These are phyloP conservation scores for Rosa rugosa DNA, from an alignment of 306 rosid genomes.

Conservation along the genomic window DNA sequence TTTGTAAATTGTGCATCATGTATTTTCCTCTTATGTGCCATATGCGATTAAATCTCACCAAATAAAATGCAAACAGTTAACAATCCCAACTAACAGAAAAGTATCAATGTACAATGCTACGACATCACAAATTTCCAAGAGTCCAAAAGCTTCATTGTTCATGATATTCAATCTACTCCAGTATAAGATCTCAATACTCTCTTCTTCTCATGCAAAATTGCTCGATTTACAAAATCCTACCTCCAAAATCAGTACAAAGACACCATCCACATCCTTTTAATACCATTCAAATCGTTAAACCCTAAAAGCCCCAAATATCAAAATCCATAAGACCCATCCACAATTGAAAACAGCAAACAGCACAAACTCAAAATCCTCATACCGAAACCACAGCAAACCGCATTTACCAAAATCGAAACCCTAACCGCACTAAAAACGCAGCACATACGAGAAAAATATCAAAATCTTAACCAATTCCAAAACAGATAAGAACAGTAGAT, in stretches of 20 bases:
- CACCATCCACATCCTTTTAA: neutral
- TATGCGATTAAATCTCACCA: neutral
- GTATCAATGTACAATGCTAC: neutral
- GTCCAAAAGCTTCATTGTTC: neutral
- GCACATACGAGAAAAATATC: neutral
- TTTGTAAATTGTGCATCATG: neutral
- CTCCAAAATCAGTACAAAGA: neutral
- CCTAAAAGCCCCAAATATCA: neutral
- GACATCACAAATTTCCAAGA: neutral
- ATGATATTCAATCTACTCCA: neutral
- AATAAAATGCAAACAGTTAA: neutral
- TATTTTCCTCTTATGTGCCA: neutral
- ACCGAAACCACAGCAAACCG: neutral
- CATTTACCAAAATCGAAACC: neutral
- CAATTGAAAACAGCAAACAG: neutral
- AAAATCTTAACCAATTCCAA: neutral
- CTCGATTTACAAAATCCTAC: neutral
- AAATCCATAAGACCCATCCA: neutral
- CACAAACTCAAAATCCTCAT: neutral
- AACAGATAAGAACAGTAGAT: conserved; percentile 12
- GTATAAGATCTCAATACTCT: neutral
- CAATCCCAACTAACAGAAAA: neutral
- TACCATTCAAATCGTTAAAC: neutral
- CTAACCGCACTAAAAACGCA: neutral
- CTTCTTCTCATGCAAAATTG: neutral